A percentile compares a stretch with the other conserved stretches of the same genome.
Conservation (phyloP, 1,284 basidiomycete genomes). For the Trichosporon inkin region DNA sequence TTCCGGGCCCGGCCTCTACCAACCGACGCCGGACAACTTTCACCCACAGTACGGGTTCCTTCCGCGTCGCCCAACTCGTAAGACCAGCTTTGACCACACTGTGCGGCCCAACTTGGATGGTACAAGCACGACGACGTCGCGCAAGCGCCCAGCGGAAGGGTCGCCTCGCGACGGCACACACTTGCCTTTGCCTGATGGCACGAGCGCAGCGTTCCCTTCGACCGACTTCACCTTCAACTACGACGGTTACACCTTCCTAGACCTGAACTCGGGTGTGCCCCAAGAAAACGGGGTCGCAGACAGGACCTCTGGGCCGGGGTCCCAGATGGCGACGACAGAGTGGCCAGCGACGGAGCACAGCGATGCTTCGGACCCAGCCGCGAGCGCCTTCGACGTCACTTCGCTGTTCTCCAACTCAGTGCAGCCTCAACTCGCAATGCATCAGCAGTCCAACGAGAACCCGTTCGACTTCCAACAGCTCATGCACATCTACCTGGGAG, state of each 20-base stretch:
- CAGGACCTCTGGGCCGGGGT: neutral
- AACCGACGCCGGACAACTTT: conserved; percentile 46
- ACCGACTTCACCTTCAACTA: conserved; percentile 69
- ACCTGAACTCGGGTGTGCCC: conserved; percentile 45
- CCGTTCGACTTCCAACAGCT: conserved; percentile 50
- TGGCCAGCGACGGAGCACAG: neutral
- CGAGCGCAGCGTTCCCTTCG: conserved; percentile 58
- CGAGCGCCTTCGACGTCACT: conserved; percentile 8
- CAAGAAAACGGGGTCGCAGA: neutral
- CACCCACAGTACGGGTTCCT: conserved; percentile 60
- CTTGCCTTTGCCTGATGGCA: conserved; percentile 34
- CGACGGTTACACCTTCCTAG: conserved; percentile 60
- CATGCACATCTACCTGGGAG: conserved; percentile 50
- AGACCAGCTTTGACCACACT: conserved; percentile 89
- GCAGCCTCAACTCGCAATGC: neutral
- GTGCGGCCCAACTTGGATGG: conserved; percentile 51
- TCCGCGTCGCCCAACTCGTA: conserved; percentile 65
- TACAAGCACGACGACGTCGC: conserved; percentile 18
- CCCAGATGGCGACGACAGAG: conserved; percentile 1
- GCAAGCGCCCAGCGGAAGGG: conserved; percentile 46
- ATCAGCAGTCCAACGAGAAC: conserved; percentile 24
- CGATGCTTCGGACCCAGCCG: conserved; percentile 9
- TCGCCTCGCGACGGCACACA: conserved; percentile 38
- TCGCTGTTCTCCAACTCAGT: conserved; percentile 12
- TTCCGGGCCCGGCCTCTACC: conserved; percentile 44